Conservation (phyloP, 148 eudicot species). For the Euryodendron excelsum region DNA sequence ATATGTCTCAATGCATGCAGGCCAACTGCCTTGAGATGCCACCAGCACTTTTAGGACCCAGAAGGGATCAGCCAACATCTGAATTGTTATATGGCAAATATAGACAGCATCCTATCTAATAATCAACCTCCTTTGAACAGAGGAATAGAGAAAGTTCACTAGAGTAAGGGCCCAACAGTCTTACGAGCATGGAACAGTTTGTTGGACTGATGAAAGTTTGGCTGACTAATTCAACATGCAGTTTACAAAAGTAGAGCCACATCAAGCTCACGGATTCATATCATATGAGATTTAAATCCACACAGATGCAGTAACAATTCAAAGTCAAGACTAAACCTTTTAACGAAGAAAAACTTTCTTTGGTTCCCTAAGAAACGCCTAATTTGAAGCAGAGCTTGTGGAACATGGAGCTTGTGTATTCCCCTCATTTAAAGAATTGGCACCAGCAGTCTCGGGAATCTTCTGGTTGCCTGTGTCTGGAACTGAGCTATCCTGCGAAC, state of each 20-base stretch:
- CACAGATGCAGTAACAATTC: neutral
- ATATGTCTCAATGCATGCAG: too few relatives aligned
- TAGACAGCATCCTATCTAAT: too few relatives aligned
- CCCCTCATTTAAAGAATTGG: conserved; percentile 33
- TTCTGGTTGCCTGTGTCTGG: conserved; percentile 28
- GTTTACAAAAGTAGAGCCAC: neutral
- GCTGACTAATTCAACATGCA: neutral
- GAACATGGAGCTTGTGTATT: conserved; percentile 39
- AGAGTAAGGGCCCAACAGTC: too few relatives aligned
- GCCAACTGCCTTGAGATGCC: too few relatives aligned
- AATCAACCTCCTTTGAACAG: too few relatives aligned
- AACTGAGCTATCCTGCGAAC: conserved; percentile 40
- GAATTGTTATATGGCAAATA: too few relatives aligned
- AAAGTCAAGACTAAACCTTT: conserved; percentile 37
- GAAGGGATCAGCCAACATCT: too few relatives aligned
- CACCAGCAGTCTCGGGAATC: conserved; percentile 17
- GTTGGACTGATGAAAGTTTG: neutral
- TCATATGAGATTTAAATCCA: neutral
- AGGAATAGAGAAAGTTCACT: too few relatives aligned
- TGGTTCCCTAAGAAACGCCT: too few relatives aligned
- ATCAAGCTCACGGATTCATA: neutral
- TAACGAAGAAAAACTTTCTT: conserved; percentile 29
- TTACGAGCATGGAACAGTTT: too few relatives aligned
- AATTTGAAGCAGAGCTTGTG: conserved; percentile 52
- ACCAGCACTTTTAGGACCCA: too few relatives aligned